These are phyloP conservation scores for Salix suchowensis DNA, from an alignment of 345 rosid species.

Conservation along the genomic window DNA sequence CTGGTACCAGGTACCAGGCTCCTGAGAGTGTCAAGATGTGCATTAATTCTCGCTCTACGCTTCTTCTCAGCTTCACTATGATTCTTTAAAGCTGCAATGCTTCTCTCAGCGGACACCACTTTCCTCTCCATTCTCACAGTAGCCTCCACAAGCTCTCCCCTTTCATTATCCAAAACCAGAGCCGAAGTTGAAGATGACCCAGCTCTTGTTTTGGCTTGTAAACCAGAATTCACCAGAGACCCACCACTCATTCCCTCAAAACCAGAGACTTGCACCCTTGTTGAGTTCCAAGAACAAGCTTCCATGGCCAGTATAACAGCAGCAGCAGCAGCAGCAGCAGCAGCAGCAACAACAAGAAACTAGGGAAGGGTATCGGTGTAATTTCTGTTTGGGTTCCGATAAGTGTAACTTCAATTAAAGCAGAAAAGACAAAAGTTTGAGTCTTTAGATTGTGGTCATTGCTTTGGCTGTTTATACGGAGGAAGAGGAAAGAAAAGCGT, in stretches of 20 bases:
- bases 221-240: neutral
- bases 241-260: slow-evolving; percentile 4
- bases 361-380: neutral
- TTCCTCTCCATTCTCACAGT: slow-evolving; percentile 43
- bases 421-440: neutral
- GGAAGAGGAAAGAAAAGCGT: neutral
- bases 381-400: neutral
- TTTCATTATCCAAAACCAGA: slow-evolving; percentile 48
- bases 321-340: neutral
- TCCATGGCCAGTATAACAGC: neutral
- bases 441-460: neutral
- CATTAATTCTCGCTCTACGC: slow-evolving; percentile 71
- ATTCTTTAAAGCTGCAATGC: slow-evolving; percentile 51
- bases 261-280: neutral
- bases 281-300: neutral
- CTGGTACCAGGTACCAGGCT: slow-evolving; percentile 47
- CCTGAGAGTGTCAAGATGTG: slow-evolving; percentile 61
- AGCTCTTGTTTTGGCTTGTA: slow-evolving; percentile 4
- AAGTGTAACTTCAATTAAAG: neutral
- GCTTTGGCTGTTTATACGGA: neutral
- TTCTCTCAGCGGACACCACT: slow-evolving; percentile 44
- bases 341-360: neutral
- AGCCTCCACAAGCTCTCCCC: slow-evolving; percentile 56
- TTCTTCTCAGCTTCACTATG: slow-evolving; percentile 78
- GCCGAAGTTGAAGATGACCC: slow-evolving; percentile 20